Conservation (phyloP, 1,284 basidiomycete genomes). For the Tilletia horrida region DNA sequence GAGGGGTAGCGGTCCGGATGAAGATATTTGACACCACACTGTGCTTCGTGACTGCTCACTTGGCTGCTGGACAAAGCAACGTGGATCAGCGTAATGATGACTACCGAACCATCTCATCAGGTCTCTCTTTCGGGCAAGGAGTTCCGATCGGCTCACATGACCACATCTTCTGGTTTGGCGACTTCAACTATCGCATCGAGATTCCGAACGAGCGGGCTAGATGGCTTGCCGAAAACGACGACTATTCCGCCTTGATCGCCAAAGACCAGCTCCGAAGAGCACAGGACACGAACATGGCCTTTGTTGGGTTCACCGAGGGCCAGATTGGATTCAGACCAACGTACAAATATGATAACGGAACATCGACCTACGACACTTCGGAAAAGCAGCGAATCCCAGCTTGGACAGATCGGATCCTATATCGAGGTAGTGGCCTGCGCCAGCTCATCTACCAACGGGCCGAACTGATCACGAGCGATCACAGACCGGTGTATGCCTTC, state of each 20-base stretch:
- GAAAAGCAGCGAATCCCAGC: slow-evolving; percentile 95
- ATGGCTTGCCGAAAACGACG: slow-evolving; percentile 63
- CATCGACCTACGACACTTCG: slow-evolving; percentile 85
- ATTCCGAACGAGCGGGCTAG: slow-evolving; percentile 77
- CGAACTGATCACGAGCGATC: slow-evolving; percentile 83
- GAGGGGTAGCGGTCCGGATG: slow-evolving; percentile 83
- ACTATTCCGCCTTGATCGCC: slow-evolving; percentile 70
- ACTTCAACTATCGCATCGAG: slow-evolving; percentile 89
- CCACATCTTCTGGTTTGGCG: slow-evolving; percentile 84
- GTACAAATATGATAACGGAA: slow-evolving; percentile 73
- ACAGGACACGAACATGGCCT: slow-evolving; percentile 59
- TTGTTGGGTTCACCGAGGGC: slow-evolving; percentile 81
- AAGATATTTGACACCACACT: slow-evolving; percentile 85
- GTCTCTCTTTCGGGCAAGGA: slow-evolving; percentile 80
- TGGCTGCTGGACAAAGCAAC: slow-evolving; percentile 88
- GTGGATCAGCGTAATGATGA: slow-evolving; percentile 87
- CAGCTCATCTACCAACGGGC: slow-evolving; percentile 62
- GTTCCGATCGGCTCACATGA: slow-evolving; percentile 85
- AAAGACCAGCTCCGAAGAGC: slow-evolving; percentile 62
- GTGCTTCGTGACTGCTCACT: slow-evolving; percentile 91
- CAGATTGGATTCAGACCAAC: slow-evolving; percentile 82
- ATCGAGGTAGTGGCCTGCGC: slow-evolving; percentile 62
- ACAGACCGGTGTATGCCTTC: slow-evolving; percentile 85
- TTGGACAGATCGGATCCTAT: slow-evolving; percentile 76
- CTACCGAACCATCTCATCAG: slow-evolving; percentile 79